Conservation (phyloP, 805 yeast genomes). For the Candida nanaspora region DNA sequence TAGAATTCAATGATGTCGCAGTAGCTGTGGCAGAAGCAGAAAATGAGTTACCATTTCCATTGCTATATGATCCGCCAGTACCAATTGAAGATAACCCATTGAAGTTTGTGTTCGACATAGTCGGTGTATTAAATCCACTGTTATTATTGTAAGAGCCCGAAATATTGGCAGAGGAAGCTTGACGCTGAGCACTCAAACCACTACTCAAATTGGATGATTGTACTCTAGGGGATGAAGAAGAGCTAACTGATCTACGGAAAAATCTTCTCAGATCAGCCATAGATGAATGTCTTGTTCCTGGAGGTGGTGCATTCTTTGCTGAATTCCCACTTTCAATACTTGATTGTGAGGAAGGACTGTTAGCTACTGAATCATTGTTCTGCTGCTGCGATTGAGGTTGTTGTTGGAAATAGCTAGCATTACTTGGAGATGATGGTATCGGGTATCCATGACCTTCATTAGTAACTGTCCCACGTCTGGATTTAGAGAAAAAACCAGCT, state of each 20-base stretch:
- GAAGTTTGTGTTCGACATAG: background rate
- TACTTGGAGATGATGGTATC: background rate
- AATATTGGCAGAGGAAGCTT: slow-evolving; percentile 5
- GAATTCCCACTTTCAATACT: slow-evolving; percentile 3
- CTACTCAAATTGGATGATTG: slow-evolving; percentile 25
- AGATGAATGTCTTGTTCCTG: slow-evolving; percentile 59
- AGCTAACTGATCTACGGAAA: slow-evolving; percentile 43
- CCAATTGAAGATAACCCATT: slow-evolving; percentile 7
- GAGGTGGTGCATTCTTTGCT: slow-evolving; percentile 11
- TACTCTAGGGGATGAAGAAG: slow-evolving; percentile 11
- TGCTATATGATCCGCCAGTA: slow-evolving; percentile 2
- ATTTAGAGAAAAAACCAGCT: slow-evolving; percentile 42
- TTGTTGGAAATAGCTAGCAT: background rate
- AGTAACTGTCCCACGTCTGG: slow-evolving; percentile 32
- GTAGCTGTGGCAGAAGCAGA: slow-evolving; percentile 6
- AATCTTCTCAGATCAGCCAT: slow-evolving; percentile 74
- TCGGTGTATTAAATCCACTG: background rate
- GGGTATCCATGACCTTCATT: slow-evolving; percentile 2
- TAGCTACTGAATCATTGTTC: slow-evolving; percentile 10
- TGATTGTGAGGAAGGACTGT: slow-evolving; percentile 23
- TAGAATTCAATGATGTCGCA: background rate
- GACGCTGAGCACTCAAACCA: slow-evolving; percentile 25
- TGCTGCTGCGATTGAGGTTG: background rate
- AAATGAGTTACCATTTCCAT: background rate
- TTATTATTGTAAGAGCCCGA: background rate